Conservation (phyloP, 2,329 filamentous ascomycete genomes). For the Xylariaceae sp. region DNA sequence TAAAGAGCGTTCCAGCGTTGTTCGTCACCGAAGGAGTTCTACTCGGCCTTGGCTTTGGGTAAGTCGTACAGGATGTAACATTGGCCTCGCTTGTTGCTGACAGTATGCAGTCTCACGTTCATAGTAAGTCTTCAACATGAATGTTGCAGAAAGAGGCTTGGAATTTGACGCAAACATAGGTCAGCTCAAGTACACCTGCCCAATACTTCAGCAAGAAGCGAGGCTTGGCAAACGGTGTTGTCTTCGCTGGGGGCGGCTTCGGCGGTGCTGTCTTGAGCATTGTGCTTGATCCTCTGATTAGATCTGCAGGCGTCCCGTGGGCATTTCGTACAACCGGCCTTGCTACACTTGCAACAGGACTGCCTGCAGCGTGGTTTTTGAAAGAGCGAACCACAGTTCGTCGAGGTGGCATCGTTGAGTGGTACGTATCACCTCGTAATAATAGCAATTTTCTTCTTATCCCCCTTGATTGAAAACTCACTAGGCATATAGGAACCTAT, state of each 20-base stretch:
- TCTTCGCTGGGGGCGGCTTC: constrained; percentile 53
- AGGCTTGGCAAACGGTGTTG: constrained; percentile 54
- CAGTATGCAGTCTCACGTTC: constrained; percentile 11
- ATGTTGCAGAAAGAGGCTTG: not conserved
- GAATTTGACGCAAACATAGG: constrained; percentile 24
- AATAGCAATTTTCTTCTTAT: not conserved
- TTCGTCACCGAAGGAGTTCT: constrained; percentile 31
- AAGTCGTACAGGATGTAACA: not conserved
- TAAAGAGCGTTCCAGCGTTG: constrained; percentile 34
- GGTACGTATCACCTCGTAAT: constrained; percentile 26
- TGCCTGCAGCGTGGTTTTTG: constrained; percentile 46
- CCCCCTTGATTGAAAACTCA: not conserved
- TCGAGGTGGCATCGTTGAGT: constrained; percentile 39
- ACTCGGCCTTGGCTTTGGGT: constrained; percentile 18
- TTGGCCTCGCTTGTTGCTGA: not conserved
- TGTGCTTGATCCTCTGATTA: constrained; percentile 46
- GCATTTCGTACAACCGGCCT: constrained; percentile 43
- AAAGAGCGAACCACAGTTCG: constrained; percentile 39
- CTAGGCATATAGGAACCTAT: constrained; percentile 35
- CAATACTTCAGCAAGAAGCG: constrained; percentile 55
- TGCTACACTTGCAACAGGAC: constrained; percentile 41
- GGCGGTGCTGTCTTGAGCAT: constrained; percentile 54
- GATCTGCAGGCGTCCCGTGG: constrained; percentile 38
- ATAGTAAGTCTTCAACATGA: constrained; percentile 9
- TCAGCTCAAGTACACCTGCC: constrained; percentile 46